Evolutionary conservation across 2,329 filamentous ascomycete genomes (phyloP), one percentile per base, ranked within the genome.

Genomic region (Aspergillus intermedius): DNA sequence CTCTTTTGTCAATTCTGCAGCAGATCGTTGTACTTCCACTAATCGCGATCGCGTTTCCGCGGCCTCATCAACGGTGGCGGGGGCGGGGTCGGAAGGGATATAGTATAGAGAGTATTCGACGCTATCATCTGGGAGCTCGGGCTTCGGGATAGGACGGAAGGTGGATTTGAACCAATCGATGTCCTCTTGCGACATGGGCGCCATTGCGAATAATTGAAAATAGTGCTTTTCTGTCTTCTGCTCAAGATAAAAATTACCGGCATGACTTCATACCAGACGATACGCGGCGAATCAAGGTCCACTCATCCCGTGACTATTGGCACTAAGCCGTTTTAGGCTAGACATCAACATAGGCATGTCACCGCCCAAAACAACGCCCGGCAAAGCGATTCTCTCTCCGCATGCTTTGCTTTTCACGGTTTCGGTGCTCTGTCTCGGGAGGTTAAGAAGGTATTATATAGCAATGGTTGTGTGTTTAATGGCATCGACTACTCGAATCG

Each of bases 71-170:
- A 78, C 71, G 44, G 77, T 73, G 48, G 76, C 73, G 22, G 76
- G 70, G 49, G 78, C 74, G 21, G 81, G 69, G 50, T 74, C 74
- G 13, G 76, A 63, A 52, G 87, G 78, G 53, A 91, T 71, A 45
- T 89, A 69, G 63, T 91, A 87, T 22, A 96, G 74, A 47, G 85
- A 81, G 67, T 95, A 96, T 66, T 94, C 88, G 46, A 95, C 83
- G 53, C 83, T 87, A 66, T 95, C 90, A 44, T 96, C 90, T 0
- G 88, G 82, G 1, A 94, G 74, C 50, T 77, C 73, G 9, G 72
- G 71, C 63, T 81, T 85, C 1, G 83, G 82, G 53, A 86, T 83
- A 34, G 79, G 79, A 54, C 75, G 77, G 52, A 85, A 85, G 2
- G 79, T 82, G 56, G 83, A 81, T 45, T 79, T 79, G 51, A 86